Evolutionary conservation across 768 basidiomycete genomes (phyloP).

Genomic region (Suillus subluteus): DNA sequence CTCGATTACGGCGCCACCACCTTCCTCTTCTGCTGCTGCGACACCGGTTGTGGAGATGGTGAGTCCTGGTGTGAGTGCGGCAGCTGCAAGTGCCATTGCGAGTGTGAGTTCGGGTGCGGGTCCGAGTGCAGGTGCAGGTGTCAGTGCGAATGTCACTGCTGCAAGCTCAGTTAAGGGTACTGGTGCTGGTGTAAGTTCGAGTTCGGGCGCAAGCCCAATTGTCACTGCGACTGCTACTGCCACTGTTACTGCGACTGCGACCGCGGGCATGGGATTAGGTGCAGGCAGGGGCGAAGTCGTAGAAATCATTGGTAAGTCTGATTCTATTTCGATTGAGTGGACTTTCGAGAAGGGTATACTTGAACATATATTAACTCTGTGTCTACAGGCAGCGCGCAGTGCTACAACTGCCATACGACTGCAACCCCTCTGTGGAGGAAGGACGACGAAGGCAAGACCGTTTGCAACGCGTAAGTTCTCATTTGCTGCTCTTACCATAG

Average conservation of each 20-base stretch:
- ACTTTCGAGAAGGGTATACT: conserved; percentile 21
- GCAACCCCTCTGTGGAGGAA: conserved; percentile 90
- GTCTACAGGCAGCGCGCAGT: conserved; percentile 63
- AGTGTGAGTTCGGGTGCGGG: conserved; percentile 39
- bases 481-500: conserved; percentile 15
- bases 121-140: conserved; percentile 21
- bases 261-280: conserved; percentile 31
- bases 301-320: conserved; percentile 70
- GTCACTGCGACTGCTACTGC: background rate
- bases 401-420: conserved; percentile 89
- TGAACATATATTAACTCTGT: conserved; percentile 1
- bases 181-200: conserved; percentile 18
- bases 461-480: conserved; percentile 81
- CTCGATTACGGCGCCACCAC: background rate
- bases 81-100: conserved; percentile 8
- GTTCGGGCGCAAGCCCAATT: conserved; percentile 26
- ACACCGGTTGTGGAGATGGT: background rate
- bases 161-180: conserved; percentile 26
- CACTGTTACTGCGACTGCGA: background rate
- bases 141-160: conserved; percentile 25
- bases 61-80: background rate
- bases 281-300: conserved; percentile 55
- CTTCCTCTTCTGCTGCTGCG: background rate
- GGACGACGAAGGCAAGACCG: conserved; percentile 89
- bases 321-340: conserved; percentile 11